Evolutionary conservation across 768 basidiomycete genomes (phyloP), one percentile per base, ranked within the genome.

Genomic region (Hygrocybe coccinea): DNA sequence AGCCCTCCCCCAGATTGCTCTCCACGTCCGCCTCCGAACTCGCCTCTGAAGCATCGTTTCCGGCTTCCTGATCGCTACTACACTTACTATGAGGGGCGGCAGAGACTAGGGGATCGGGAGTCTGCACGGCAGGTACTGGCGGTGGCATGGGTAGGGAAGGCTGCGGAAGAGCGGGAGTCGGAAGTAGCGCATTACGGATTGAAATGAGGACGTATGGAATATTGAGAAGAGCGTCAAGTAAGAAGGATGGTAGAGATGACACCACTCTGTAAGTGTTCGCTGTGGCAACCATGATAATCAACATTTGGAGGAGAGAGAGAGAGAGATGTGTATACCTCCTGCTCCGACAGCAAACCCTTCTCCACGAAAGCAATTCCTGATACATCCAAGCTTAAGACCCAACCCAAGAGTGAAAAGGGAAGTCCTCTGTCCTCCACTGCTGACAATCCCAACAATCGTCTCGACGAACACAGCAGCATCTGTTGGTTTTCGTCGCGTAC

Each of bases 281-380:
- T 89, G 34, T 6, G 37, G 38, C 38, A 19, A 11, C 19, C 19
- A 38, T 10, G n/a, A 45, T 38, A 53, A 10, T 35, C 15, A 53
- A 12, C 8, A 39, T 66, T 55, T 41, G 24, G 33, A 10, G 46
- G 7, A 45, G 39, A 50, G 58, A 47, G 47, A 34, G 17, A 38
- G 15, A 22, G 33, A 29, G 46, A 14, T 22, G 0, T 17, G 70
- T 80, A 62, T 64, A 91, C 89, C 88, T 69, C 90, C 91, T 50
- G 91, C 85, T 55, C 91, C 91, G 54, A 92, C 71, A 17, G 83
- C 79, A 63, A 89, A 81, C 36, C 87, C 70, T 52, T 88, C 81
- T 2, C 89, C 88, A 33, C 79, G 76, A 24, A 86, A 62, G 77
- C 82, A 83, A 59, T 83, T 78, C 54, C 74, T 73, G 22, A 82